Evolutionary conservation across 306 rosid species (phyloP).

Genomic region (Coriaria nepalensis): DNA sequence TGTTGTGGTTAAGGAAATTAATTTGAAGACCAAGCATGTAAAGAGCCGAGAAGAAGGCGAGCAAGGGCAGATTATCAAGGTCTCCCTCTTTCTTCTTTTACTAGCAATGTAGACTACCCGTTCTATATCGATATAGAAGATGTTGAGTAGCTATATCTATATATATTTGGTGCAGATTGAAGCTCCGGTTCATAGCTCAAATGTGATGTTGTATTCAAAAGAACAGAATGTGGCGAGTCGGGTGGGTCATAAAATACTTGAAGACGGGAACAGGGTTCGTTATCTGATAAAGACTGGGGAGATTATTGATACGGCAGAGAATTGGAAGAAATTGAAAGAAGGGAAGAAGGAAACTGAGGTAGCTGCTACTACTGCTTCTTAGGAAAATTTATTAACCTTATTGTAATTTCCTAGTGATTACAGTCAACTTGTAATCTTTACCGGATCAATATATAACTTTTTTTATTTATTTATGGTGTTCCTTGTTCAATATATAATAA

Average conservation of each 20-base stretch:
- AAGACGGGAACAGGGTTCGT: constrained; percentile 66
- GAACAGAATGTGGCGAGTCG: constrained; percentile 85
- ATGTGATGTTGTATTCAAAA: constrained; percentile 90
- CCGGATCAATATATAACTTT: constrained; percentile 17
- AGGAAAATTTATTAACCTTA: constrained; percentile 16
- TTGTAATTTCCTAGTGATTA: constrained; percentile 20
- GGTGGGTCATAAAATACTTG: constrained; percentile 81
- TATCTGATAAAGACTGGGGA: constrained; percentile 92
- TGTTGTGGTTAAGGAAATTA: constrained; percentile 49
- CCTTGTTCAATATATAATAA: too few relatives aligned
- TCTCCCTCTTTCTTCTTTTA: constrained; percentile 23
- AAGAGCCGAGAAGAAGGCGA: constrained; percentile 84
- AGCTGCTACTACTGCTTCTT: constrained; percentile 34
- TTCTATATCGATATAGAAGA: too few relatives aligned
- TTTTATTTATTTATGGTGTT: background rate
- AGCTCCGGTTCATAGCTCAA: constrained; percentile 89
- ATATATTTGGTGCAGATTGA: constrained; percentile 40
- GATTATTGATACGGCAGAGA: constrained; percentile 49
- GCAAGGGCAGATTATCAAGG: constrained; percentile 80
- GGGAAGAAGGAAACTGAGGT: constrained; percentile 47
- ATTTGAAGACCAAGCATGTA: constrained; percentile 84
- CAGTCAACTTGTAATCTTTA: constrained; percentile 10
- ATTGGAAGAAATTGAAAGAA: constrained; percentile 76
- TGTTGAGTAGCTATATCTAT: too few relatives aligned
- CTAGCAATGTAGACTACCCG: background rate